phyloP scores from a whole-genome alignment of 768 basidiomycete species.

The Hydnum rufescens region DNA sequence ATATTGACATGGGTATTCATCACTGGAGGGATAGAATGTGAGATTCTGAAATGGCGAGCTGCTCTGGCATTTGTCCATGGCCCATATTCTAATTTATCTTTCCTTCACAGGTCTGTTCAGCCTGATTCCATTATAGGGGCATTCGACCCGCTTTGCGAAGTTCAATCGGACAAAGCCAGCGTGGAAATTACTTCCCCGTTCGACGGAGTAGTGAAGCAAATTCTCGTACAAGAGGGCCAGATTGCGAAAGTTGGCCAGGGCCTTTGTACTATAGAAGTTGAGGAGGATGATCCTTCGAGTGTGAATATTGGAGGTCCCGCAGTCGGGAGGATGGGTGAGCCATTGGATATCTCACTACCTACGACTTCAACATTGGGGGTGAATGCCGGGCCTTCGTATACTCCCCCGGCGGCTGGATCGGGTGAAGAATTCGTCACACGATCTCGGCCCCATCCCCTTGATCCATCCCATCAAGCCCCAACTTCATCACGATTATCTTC shows the following conservation, averaged over 20 bases:
- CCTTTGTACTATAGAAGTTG: constrained; percentile 61
- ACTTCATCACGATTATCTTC: background rate
- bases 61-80: background rate
- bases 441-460: background rate
- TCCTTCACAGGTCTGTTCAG: constrained; percentile 36
- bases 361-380: constrained; percentile 23
- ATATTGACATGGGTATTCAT: background rate
- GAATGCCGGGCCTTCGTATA: background rate
- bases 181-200: constrained; percentile 82
- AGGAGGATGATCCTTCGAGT: constrained; percentile 33
- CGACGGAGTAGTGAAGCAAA: constrained; percentile 50
- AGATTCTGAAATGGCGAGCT: constrained; percentile 62
- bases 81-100: background rate
- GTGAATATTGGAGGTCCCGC: background rate
- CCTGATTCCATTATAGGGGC: constrained; percentile 30
- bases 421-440: constrained; percentile 23
- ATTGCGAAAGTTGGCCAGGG: constrained; percentile 66
- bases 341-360: background rate
- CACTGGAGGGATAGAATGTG: constrained; percentile 32
- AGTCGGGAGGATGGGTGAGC: background rate
- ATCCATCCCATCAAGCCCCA: background rate
- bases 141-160: constrained; percentile 56
- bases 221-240: constrained; percentile 63
- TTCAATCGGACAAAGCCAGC: constrained; percentile 78
- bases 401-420: too few relatives aligned